Conservation (phyloP, 805 yeast genomes). For the Metschnikowia similis region DNA sequence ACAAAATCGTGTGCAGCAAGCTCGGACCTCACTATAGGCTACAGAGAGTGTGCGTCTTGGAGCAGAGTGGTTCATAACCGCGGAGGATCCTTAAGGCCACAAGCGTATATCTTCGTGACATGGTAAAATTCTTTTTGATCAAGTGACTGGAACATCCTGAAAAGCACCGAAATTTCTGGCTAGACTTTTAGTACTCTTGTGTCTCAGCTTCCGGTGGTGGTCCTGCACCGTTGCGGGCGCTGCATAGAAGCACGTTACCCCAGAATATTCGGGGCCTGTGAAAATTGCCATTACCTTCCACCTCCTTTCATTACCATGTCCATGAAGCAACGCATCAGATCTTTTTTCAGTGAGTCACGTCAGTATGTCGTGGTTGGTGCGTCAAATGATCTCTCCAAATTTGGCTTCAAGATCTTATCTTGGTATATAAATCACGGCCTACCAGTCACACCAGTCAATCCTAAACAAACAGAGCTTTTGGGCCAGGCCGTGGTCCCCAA, state of each 20-base stretch:
- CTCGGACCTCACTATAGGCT: no score
- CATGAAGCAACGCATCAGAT: slow-evolving; percentile 32
- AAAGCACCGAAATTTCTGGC: no score
- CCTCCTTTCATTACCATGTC: slow-evolving; percentile 23
- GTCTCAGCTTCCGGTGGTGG: neutral
- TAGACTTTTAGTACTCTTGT: neutral
- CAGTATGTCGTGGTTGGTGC: slow-evolving; percentile 71
- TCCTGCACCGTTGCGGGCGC: neutral
- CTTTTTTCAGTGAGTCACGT: slow-evolving; percentile 51
- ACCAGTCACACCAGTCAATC: slow-evolving; percentile 65
- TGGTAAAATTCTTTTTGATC: no score
- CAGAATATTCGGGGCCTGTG: slow-evolving; percentile 1
- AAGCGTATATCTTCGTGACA: no score
- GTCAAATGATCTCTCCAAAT: slow-evolving; percentile 56
- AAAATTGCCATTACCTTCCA: neutral
- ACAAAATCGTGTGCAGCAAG: no score
- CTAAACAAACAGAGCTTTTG: slow-evolving; percentile 45
- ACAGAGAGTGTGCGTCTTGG: no score
- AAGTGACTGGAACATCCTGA: no score
- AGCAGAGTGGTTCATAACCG: no score
- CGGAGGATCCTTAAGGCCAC: no score
- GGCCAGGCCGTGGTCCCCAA: slow-evolving; percentile 36
- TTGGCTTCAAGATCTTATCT: slow-evolving; percentile 61
- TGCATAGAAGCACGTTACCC: slow-evolving; percentile 1
- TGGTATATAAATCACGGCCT: slow-evolving; percentile 62